These are phyloP conservation scores for Fusarium xylarioides DNA, from an alignment of 2,329 filamentous ascomycete species.

Conservation along the genomic window DNA sequence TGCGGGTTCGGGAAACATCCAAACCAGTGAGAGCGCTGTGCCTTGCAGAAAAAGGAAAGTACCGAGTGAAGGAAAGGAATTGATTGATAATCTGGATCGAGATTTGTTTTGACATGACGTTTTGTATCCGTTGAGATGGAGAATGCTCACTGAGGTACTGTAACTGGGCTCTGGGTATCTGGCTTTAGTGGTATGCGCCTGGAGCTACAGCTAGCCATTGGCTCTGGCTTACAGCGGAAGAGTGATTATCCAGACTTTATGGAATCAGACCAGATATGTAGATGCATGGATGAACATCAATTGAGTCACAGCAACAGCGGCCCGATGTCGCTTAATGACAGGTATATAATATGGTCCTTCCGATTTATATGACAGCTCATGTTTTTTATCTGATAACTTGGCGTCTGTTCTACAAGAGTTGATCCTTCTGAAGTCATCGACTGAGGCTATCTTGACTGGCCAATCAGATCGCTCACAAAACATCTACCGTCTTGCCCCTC, in stretches of 20 bases:
- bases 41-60: slow-evolving; percentile 21
- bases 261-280: background rate
- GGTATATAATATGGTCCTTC: background rate
- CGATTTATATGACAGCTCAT: background rate
- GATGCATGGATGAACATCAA: background rate
- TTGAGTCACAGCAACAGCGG: slow-evolving; percentile 26
- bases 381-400: background rate
- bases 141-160: background rate
- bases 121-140: background rate
- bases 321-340: slow-evolving; percentile 18
- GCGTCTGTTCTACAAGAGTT: background rate
- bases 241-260: slow-evolving; percentile 33
- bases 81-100: slow-evolving; percentile 13
- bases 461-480: slow-evolving; percentile 12
- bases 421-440: background rate
- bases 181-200: background rate
- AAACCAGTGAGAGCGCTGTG: slow-evolving; percentile 9
- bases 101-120: slow-evolving; percentile 14
- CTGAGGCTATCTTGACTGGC: background rate
- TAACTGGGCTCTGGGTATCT: background rate
- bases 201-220: background rate
- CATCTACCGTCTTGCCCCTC: slow-evolving; percentile 19
- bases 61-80: background rate
- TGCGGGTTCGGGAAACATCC: slow-evolving; percentile 2
- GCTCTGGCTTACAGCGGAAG: slow-evolving; percentile 11